Base-by-base conservation (phyloP, 164 flowering plant species). In the Kingdonia uniflora region DNA sequence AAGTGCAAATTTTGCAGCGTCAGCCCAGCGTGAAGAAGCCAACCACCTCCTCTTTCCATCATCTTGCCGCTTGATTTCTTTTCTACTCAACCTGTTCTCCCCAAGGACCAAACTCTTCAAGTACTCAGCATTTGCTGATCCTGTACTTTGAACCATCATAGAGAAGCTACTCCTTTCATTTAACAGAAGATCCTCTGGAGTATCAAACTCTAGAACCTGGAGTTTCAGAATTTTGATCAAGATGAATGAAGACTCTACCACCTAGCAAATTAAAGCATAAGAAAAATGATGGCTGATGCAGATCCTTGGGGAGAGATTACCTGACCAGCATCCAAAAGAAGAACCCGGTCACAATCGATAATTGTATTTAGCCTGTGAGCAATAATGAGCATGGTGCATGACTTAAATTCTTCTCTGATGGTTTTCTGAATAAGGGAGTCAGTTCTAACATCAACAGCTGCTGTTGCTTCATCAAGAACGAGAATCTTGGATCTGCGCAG, bases 381-480 rank as follows among this genome's bases (percentile, higher is more conserved):
- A 66, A 94, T 89, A 29, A 94, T 78, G 47, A 94, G 85, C 99
- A 94, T 89, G 22, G 99, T 94, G 68, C 97, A 85, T 3, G 90
- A 80, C 57, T 78, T 89, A 47, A 94, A 94, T 61, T 94, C 99
- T 62, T 89, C 99, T 45, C 99, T 64, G 16, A 94, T 94, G 14
- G 99, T 94, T 74, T 82, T 86, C 69, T 94, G 99, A 39, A 94
- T 94, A 43, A 94, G 88, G 54, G 96, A 95, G 74, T 94, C 99
- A 11, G 99, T 94, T 75, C 96, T 76, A 57, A 94, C 96, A 82
- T 94, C 99, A 60, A 94, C 99, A 33, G 99, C 97, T 26, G 99
- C 99, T 11, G 99, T 94, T 68, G 99, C 99, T 73, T 94, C 99
- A 77, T 94, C 99, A 63, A 94, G 96, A 51, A 94, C 99, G 58